Conservation (phyloP, 2,329 filamentous ascomycete species). For the Diaporthe sp. region DNA sequence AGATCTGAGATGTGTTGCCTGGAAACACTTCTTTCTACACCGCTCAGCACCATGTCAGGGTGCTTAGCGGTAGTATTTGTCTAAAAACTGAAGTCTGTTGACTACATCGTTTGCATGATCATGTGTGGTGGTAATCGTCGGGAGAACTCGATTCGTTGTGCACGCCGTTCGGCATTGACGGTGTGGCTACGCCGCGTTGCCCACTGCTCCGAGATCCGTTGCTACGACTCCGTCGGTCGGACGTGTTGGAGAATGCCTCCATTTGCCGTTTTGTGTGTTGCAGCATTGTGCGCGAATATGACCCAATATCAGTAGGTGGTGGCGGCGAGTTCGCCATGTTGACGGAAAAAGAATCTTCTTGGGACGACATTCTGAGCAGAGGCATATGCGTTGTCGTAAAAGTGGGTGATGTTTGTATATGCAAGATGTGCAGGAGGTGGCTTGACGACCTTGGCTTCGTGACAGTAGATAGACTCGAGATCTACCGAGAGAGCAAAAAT, state of each 20-base stretch:
- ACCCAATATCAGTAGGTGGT: conserved; percentile 46
- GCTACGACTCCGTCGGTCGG: conserved; percentile 48
- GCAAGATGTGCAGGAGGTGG: background rate
- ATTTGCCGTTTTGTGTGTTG: conserved; percentile 76
- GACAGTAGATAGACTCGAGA: background rate
- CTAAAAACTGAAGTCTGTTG: background rate
- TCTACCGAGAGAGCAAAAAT: background rate
- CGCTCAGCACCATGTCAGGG: background rate
- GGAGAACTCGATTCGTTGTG: conserved; percentile 22
- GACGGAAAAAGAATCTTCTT: conserved; percentile 42
- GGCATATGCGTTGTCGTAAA: conserved; percentile 31
- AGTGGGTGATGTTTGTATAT: background rate
- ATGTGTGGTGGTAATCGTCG: conserved; percentile 42
- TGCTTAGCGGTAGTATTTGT: background rate
- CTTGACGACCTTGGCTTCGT: background rate
- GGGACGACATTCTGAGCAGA: conserved; percentile 43
- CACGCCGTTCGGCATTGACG: conserved; percentile 46
- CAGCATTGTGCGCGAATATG: conserved; percentile 72
- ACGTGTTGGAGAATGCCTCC: conserved; percentile 65
- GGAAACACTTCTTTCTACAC: background rate
- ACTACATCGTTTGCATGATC: conserved; percentile 30
- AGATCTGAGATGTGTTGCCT: background rate
- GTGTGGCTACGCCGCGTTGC: conserved; percentile 34
- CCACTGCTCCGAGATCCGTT: conserved; percentile 18
- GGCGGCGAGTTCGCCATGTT: conserved; percentile 43